Base-by-base conservation (phyloP, 805 yeast genomes). In the Ogataea pini region DNA sequence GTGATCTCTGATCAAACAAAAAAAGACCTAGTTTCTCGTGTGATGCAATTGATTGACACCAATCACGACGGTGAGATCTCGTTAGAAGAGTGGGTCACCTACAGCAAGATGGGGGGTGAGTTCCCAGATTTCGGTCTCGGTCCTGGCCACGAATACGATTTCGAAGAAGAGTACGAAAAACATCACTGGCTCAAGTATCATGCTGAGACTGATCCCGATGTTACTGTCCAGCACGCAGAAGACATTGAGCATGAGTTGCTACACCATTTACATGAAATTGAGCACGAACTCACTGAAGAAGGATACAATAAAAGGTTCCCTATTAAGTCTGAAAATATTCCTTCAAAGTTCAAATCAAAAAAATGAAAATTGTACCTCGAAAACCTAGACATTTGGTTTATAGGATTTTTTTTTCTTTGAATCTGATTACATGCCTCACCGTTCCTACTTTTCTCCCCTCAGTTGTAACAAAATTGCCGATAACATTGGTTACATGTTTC, bases 61-160 rank as follows among this genome's bases (percentile, higher is more conserved):
- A 73, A 90, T 62, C 66, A 72, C 10, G 91, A 89, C 63, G 86
- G 86, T 1, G 72, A 71, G 43, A 76, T 92, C 8, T 71, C 83
- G 4, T 65, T 79, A 46, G 81, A 82, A 7, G 96, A 89, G 62
- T 92, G 90, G 83, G 58, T 80, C 37, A 70, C 68, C 12, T 91
- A 79, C 65, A 75, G 79, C 7, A 65, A 66, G 1, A 68, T 65
- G 10, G 95, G 95, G 7, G 85, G 86, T 1, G 79, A 79, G 53
- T 79, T 92, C 61, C 97, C 97, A 1, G 97, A 92, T 66, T 82
- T 91, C 64, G 96, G 96, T 7, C 82, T 84, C 50, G 98, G 97
- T 25, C 91, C 89, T 7, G 69, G 68, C 13, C 97, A 91, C 62
- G 97, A 91, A 69, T 85, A 90, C 29, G 96, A 89, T 69, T 92